Conservation (phyloP, 148 eudicot genomes). For the Spergularia bocconei region DNA sequence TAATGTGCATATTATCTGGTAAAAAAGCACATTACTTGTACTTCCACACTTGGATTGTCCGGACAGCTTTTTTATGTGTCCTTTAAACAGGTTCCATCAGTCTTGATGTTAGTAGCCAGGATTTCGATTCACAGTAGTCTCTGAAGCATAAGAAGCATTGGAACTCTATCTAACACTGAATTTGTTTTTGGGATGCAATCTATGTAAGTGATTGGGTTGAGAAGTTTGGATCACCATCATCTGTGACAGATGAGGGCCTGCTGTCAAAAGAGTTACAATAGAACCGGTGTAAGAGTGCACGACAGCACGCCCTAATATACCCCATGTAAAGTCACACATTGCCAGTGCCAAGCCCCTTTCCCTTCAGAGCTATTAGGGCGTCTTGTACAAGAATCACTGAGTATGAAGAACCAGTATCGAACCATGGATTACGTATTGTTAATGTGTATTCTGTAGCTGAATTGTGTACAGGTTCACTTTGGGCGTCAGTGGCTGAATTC, state of each 20-base stretch:
- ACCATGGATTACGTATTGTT: neutral
- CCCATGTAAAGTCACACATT: conserved; percentile 69
- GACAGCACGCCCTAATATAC: conserved; percentile 68
- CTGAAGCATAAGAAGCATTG: conserved; percentile 95
- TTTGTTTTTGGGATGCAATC: conserved; percentile 70
- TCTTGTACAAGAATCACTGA: conserved; percentile 40
- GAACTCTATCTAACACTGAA: conserved; percentile 82
- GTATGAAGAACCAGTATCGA: conserved; percentile 2
- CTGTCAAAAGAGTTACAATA: conserved; percentile 73
- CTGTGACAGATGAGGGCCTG: conserved; percentile 42
- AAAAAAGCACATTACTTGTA: conserved; percentile 67
- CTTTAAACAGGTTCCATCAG: conserved; percentile 66
- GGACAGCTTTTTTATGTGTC: conserved; percentile 32
- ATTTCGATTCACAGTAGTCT: conserved; percentile 60
- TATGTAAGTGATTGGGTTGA: conserved; percentile 71
- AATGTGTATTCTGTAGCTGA: neutral
- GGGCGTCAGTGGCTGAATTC: neutral
- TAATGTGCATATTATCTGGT: conserved; percentile 10
- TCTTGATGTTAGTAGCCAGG: conserved; percentile 96
- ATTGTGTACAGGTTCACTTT: neutral
- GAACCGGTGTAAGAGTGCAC: conserved; percentile 80
- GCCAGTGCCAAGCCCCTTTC: conserved; percentile 55
- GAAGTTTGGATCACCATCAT: conserved; percentile 42
- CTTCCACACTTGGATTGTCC: conserved; percentile 65
- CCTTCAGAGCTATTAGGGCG: conserved; percentile 52